phyloP scores from a whole-genome alignment of 768 basidiomycete species.

The Cyclocybe cylindracea region DNA sequence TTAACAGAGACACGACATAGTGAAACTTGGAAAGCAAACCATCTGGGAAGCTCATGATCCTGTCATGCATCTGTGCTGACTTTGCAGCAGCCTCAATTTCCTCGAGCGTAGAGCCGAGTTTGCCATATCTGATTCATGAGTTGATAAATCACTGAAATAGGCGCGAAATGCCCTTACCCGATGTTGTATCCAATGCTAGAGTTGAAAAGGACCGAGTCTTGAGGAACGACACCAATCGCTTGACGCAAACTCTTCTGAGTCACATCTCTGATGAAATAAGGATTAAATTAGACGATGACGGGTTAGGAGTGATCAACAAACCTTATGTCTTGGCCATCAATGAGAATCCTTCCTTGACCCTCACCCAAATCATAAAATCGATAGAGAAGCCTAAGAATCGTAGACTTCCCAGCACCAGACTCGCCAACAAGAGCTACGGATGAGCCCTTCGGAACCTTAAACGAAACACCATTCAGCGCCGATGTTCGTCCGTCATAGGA shows the following conservation, averaged over 20 bases:
- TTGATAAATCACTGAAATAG: neutral
- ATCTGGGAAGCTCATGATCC: constrained; percentile 82
- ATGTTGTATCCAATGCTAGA: constrained; percentile 73
- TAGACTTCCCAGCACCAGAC: constrained; percentile 81
- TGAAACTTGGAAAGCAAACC: constrained; percentile 28
- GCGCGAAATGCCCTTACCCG: constrained; percentile 41
- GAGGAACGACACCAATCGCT: constrained; percentile 89
- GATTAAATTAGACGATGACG: neutral
- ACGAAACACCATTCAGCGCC: constrained; percentile 78
- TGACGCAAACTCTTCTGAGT: constrained; percentile 79
- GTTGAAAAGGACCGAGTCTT: constrained; percentile 79
- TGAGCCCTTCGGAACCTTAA: constrained; percentile 84
- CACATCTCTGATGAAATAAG: constrained; percentile 54
- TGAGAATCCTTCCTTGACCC: constrained; percentile 77
- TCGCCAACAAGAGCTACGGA: constrained; percentile 91
- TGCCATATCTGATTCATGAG: constrained; percentile 62
- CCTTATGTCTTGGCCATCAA: constrained; percentile 86
- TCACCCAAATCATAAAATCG: constrained; percentile 88
- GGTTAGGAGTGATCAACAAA: constrained; percentile 8
- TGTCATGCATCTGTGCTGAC: constrained; percentile 87
- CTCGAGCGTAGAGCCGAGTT: constrained; percentile 65
- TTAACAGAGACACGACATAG: neutral
- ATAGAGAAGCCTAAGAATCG: constrained; percentile 84
- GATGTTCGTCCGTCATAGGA: constrained; percentile 75
- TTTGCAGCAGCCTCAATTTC: constrained; percentile 80